phyloP scores from a whole-genome alignment of 1,139 yeast genomes.

The Yamadazyma blattariae region DNA sequence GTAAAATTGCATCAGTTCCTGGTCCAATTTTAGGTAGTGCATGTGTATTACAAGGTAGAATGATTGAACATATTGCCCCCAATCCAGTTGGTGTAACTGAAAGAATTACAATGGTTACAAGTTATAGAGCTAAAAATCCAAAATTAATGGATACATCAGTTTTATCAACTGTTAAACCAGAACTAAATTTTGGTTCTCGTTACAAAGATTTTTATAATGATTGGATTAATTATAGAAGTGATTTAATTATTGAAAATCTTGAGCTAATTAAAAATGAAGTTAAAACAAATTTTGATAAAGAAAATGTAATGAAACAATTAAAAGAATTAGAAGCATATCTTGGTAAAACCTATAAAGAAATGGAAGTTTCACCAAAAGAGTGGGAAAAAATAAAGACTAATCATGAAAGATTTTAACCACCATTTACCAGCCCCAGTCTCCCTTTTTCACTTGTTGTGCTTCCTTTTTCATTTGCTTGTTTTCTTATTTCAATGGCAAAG shows the following conservation, averaged over 20 bases:
- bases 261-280: constrained; percentile 22
- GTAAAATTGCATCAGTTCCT: constrained; percentile 40
- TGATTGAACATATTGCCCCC: constrained; percentile 56
- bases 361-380: constrained; percentile 25
- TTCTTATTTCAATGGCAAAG: too few relatives aligned
- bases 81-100: constrained; percentile 50
- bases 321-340: constrained; percentile 39
- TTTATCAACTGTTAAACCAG: constrained; percentile 38
- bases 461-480: too few relatives aligned
- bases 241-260: constrained; percentile 36
- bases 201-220: constrained; percentile 34
- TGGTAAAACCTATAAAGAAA: constrained; percentile 42
- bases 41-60: constrained; percentile 54
- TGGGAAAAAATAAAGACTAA: constrained; percentile 7
- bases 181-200: constrained; percentile 32
- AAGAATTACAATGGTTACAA: constrained; percentile 52
- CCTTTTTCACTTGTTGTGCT: too few relatives aligned
- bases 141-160: constrained; percentile 25
- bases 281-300: constrained; percentile 36
- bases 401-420: constrained; percentile 1
- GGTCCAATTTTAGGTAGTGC: constrained; percentile 56
- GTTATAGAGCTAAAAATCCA: constrained; percentile 33
- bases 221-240: constrained; percentile 41
- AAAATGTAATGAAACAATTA: constrained; percentile 30
- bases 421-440: too few relatives aligned